Evolutionary conservation across 2,329 filamentous ascomycete species (phyloP), one percentile per base, ranked within the genome.

Genomic region (Neobulgaria alba): DNA sequence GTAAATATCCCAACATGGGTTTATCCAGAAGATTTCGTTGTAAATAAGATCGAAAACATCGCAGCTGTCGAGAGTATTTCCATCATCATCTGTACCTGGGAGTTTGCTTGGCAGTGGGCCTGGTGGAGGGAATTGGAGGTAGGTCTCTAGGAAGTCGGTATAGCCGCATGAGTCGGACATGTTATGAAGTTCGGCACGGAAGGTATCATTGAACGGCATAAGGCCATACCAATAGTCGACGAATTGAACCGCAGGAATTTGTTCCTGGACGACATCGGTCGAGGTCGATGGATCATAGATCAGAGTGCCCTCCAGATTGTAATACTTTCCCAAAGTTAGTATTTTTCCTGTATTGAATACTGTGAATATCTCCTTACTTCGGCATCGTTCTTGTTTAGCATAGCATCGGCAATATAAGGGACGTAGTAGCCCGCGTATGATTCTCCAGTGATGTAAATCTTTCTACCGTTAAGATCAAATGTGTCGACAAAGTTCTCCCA

Each of bases 391-490:
- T 39, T 44, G 20, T 59, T 60, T 42, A 72, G 61, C 48, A 71
- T 73, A 33, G 64, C 63, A 42, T 72, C 68, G 41, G 79, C 64
- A 64, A 83, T 59, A 14, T 58, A 59, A 7, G 57, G 57, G 14
- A 60, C 50, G 23, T 57, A 60, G 66, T 55, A 63, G 49, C 75
- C 75, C 4, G 71, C 76, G 54, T 74, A 79, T n/a, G 65, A 71
- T 58, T 82, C 78, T 7, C 78, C 78, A 0, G 75, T 68, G 46
- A 83, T 69, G 54, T 77, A 82, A n/a, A 80, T 64, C 52, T 79
- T 77, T 45, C 67, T 69, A 15, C 67, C 65, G 29, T 73, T 63
- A 41, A 78, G 64, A 16, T 57, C 63, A 43, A 80, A 80, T 0
- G 71, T 73, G 26, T 76, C 63, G 19, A 78, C 59, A 46, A 79